Evolutionary conservation across 1,284 basidiomycete genomes (phyloP), one percentile per base, ranked within the genome.

Genomic region (Naganishia sp.): DNA sequence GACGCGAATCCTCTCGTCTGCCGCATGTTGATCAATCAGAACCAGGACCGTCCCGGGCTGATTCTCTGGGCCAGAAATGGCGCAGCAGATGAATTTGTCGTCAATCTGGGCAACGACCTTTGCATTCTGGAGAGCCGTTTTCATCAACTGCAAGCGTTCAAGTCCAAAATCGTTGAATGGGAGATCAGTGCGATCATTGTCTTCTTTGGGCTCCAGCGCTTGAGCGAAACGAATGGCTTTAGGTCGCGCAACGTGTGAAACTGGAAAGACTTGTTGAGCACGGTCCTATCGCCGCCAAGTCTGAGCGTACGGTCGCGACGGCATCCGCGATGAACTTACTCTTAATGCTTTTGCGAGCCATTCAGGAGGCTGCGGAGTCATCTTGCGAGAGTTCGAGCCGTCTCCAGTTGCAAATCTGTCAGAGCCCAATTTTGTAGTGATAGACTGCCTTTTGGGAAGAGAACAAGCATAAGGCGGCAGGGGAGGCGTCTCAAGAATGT

Each of bases 11-110:
- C 94, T 86, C 79, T 98, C 94, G 75, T 96, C 92, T 9, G 93
- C 94, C 5, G 94, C 94, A 75, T 98, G 94, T 77, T 98, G 94
- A 80, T 98, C 94, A 51, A 98, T 84, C 65, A 96, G 82, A 31
- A 94, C 83, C 39, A 97, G 70, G 0, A 72, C 69, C 18, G 42
- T 57, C 21, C 63, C 10, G n/a, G 35, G 18, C 51, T 57, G n/a
- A 1, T 63, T 51, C 63, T 18, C 49, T 55, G 57, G 67, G 66
- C 85, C 72, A 28, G 49, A 15, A 58, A 63, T 7, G 79, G 54
- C 28, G 77, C 90, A 92, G 25, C 88, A 87, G 69, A 96, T 85
- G 76, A 93, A 97, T 79, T 97, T 97, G 67, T 81, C 79, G 76
- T 97, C 94, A 18, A 96, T 86, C 75, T 98, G 94, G 47, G 84